Conservation (phyloP, 805 yeast species). For the Myxozyma mucilagina region DNA sequence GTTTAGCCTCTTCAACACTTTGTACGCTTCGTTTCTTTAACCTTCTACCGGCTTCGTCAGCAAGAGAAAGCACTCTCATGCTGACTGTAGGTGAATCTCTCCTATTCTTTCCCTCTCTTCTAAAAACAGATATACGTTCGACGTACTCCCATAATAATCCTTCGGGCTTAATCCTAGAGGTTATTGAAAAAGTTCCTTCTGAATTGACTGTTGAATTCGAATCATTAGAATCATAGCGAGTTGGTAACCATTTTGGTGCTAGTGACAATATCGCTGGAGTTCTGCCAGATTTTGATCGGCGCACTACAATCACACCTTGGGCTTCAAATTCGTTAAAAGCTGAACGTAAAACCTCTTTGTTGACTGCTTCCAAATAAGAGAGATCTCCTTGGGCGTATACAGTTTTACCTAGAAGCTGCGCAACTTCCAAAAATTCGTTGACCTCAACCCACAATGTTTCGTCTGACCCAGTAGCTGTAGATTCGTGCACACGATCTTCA, state of each 20-base stretch:
- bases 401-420: slow-evolving; percentile 46
- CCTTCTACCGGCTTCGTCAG: slow-evolving; percentile 31
- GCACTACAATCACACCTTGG: slow-evolving; percentile 39
- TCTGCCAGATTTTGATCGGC: slow-evolving; percentile 30
- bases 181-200: slow-evolving; percentile 14
- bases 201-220: neutral
- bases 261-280: slow-evolving; percentile 31
- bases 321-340: slow-evolving; percentile 42
- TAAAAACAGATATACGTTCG: slow-evolving; percentile 40
- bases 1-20: slow-evolving; percentile 28
- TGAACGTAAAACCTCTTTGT: slow-evolving; percentile 43
- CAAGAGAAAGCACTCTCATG: slow-evolving; percentile 25
- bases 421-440: slow-evolving; percentile 39
- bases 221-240: slow-evolving; percentile 7
- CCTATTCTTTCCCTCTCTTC: slow-evolving; percentile 42
- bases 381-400: slow-evolving; percentile 47
- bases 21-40: slow-evolving; percentile 28
- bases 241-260: slow-evolving; percentile 35
- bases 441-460: slow-evolving; percentile 39
- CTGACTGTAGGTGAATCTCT: slow-evolving; percentile 35
- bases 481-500: slow-evolving; percentile 16
- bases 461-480: neutral
- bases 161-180: slow-evolving; percentile 30
- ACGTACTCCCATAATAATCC: slow-evolving; percentile 40
- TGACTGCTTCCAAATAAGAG: slow-evolving; percentile 45